A percentile compares a stretch with the other conserved stretches of the same genome.
phyloP scores from a whole-genome alignment of 345 rosid genomes.

The Streptanthus diversifolius region DNA sequence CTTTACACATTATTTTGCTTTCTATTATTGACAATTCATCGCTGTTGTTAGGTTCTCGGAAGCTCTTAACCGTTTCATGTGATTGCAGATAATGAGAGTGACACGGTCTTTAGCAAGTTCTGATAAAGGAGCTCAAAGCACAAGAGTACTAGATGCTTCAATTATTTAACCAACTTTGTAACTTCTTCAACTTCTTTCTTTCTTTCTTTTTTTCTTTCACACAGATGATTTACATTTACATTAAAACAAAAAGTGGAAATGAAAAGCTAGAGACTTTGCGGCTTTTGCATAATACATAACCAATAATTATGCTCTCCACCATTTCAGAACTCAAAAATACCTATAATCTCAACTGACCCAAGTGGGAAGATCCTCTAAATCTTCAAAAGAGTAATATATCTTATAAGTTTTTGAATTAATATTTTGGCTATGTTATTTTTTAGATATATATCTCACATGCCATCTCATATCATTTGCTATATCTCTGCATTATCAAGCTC shows the following conservation, averaged over 20 bases:
- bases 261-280: constrained; percentile 25
- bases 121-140: background rate
- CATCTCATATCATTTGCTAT: constrained; percentile 19
- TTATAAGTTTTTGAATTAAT: background rate
- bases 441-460: constrained; percentile 17
- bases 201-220: background rate
- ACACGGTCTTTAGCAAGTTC: constrained; percentile 4
- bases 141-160: constrained; percentile 11
- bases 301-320: constrained; percentile 42
- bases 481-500: constrained; percentile 24
- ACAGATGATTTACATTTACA: constrained; percentile 2
- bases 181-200: constrained; percentile 12
- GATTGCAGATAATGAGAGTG: constrained; percentile 23
- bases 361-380: constrained; percentile 41
- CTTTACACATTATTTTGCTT: constrained; percentile 7
- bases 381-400: constrained; percentile 28
- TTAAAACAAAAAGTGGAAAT: constrained; percentile 23
- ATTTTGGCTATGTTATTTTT: background rate
- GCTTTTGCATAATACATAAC: constrained; percentile 38
- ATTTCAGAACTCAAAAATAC: constrained; percentile 27
- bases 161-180: constrained; percentile 19
- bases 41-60: constrained; percentile 18
- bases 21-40: background rate
- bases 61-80: constrained; percentile 32
- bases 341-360: constrained; percentile 22